Percentiles rank a stretch among this genome's conserved stretches.
Conservation (phyloP, 2,329 filamentous ascomycete species). For the Botrytis tulipae region DNA sequence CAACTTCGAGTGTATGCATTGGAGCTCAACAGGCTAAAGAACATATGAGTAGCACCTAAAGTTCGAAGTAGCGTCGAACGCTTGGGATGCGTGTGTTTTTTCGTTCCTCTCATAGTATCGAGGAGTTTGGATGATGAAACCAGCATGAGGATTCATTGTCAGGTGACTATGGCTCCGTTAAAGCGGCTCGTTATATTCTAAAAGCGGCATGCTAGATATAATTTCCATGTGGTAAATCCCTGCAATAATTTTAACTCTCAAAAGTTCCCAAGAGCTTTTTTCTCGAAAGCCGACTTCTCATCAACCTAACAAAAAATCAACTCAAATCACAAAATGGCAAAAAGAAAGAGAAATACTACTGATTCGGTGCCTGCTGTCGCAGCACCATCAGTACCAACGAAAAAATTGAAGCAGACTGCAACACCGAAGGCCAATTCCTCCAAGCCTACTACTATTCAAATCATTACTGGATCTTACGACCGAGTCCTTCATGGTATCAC, state of each 20-base stretch:
- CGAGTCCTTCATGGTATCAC: constrained; percentile 86
- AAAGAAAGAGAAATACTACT: constrained; percentile 37
- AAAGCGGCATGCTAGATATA: background rate
- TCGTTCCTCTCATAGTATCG: background rate
- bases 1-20: background rate
- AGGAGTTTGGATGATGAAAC: background rate
- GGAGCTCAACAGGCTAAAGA: background rate
- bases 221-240: background rate
- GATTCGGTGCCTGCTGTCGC: constrained; percentile 22
- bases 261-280: constrained; percentile 13
- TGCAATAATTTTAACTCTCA: constrained; percentile 16
- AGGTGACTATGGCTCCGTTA: background rate
- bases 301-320: background rate
- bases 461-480: constrained; percentile 92
- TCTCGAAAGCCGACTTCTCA: constrained; percentile 3
- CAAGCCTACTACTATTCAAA: constrained; percentile 65
- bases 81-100: background rate
- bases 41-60: background rate
- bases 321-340: constrained; percentile 31
- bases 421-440: constrained; percentile 30
- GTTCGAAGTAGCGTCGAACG: background rate
- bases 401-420: constrained; percentile 34
- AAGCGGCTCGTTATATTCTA: background rate
- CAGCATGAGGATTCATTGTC: background rate
- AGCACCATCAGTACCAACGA: constrained; percentile 23